These are phyloP conservation scores for Cicer judaicum DNA, from an alignment of 306 rosid genomes.

Conservation along the genomic window DNA sequence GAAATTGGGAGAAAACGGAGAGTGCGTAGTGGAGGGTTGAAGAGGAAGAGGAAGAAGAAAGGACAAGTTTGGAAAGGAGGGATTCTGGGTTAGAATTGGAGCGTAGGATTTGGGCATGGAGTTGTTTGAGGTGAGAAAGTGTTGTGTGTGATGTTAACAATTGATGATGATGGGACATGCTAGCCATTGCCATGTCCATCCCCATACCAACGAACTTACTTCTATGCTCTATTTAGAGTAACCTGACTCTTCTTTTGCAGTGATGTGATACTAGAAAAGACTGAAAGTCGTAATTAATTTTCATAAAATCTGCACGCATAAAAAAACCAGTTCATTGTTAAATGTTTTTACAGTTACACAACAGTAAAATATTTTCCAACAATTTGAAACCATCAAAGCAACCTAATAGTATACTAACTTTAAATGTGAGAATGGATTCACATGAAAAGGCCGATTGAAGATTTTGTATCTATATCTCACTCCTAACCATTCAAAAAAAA, in stretches of 20 bases:
- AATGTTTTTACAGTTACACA: slow-evolving; percentile 2
- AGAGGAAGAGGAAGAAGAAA: slow-evolving; percentile 44
- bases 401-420: not conserved
- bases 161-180: slow-evolving; percentile 41
- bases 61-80: slow-evolving; percentile 42
- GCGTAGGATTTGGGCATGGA: slow-evolving; percentile 51
- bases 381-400: slow-evolving; percentile 8
- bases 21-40: slow-evolving; percentile 51
- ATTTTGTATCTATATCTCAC: not conserved
- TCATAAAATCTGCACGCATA: not conserved
- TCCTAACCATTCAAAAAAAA: not conserved
- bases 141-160: slow-evolving; percentile 51
- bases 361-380: slow-evolving; percentile 3
- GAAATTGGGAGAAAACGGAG: slow-evolving; percentile 64
- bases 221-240: too few species aligned
- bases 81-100: too few species aligned
- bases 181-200: slow-evolving; percentile 32
- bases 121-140: slow-evolving; percentile 61
- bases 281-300: not conserved
- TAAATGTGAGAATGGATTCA: not conserved
- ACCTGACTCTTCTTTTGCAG: too few species aligned
- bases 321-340: not conserved
- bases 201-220: too few species aligned
- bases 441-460: not conserved
- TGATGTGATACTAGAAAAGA: too few species aligned